Evolutionary conservation across 345 rosid genomes (phyloP).

Genomic region (Eucalyptus camaldulensis): DNA sequence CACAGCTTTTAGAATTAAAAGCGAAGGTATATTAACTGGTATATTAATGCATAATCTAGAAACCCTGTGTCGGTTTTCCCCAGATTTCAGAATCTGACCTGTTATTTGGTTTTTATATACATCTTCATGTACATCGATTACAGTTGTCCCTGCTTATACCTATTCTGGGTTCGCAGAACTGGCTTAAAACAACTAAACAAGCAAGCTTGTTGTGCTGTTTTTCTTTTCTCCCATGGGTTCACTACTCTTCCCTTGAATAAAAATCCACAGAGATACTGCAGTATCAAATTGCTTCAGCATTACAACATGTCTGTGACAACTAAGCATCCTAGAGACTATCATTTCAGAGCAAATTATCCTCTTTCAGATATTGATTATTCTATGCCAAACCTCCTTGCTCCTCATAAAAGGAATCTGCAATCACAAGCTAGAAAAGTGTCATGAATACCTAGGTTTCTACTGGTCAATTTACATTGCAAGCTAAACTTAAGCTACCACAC

Average conservation of each 20-base stretch:
- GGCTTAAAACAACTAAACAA: background rate
- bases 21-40: background rate
- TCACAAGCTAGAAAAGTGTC: background rate
- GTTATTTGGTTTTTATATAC: background rate
- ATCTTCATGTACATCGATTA: background rate
- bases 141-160: background rate
- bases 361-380: background rate
- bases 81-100: background rate
- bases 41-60: background rate
- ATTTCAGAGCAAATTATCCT: background rate
- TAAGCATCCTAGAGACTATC: background rate
- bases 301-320: background rate
- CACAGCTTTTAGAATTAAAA: background rate
- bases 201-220: background rate
- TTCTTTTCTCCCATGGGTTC: background rate
- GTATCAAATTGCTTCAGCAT: background rate
- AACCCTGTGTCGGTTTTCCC: background rate
- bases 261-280: background rate
- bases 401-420: background rate
- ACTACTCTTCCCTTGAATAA: background rate
- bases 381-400: background rate
- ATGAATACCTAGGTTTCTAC: background rate
- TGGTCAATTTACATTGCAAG: background rate
- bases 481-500: background rate
- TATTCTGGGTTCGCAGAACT: background rate